phyloP scores from a whole-genome alignment of 306 rosid species.

The Cyclanthera cordifolia region DNA sequence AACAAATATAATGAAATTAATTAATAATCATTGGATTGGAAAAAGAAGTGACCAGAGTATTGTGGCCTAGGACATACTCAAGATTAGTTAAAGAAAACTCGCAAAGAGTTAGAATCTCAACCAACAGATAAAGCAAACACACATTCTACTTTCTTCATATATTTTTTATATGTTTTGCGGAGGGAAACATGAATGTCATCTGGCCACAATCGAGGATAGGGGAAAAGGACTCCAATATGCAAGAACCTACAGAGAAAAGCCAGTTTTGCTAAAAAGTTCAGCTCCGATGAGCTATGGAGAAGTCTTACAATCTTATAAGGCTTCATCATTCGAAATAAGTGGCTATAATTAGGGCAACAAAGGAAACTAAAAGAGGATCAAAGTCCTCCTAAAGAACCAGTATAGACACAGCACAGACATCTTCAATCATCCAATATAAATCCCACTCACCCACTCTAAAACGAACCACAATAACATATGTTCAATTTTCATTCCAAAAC shows the following conservation, averaged over 20 bases:
- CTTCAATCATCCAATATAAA: slow-evolving; percentile 5
- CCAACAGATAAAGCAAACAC: not conserved
- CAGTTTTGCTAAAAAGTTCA: not conserved
- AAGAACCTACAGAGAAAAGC: not conserved
- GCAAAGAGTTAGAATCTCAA: not conserved
- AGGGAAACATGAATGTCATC: not conserved
- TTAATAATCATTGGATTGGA: not conserved
- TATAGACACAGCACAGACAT: not conserved
- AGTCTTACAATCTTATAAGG: not conserved
- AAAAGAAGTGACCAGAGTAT: not conserved
- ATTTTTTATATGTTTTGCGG: not conserved
- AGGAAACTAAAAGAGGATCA: not conserved
- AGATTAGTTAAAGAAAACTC: not conserved
- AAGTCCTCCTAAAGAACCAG: not conserved
- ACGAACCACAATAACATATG: not conserved
- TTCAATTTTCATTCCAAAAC: not conserved
- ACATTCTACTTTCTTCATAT: not conserved
- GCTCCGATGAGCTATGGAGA: not conserved
- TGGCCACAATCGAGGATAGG: not conserved
- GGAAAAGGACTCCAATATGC: not conserved
- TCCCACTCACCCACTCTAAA: not conserved
- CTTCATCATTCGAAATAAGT: not conserved
- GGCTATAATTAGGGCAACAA: not conserved
- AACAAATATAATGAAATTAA: not conserved
- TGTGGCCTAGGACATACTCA: not conserved